Base-by-base conservation (phyloP, 2,329 filamentous ascomycete species). In the Paramyrothecium sp. region DNA sequence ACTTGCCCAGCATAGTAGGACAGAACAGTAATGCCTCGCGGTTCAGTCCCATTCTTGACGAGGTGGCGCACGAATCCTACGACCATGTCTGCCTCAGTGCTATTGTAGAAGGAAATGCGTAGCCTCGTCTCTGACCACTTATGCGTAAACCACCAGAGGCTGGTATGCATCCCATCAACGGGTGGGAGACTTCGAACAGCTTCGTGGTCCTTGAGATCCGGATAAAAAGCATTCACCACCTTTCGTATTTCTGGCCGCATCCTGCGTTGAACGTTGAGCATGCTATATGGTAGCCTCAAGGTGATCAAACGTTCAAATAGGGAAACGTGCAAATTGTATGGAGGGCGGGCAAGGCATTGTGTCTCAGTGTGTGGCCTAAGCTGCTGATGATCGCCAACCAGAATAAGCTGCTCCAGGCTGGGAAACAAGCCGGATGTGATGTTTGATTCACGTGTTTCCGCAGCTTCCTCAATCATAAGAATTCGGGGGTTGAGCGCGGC, bases 1-100 rank as follows among this genome's bases (percentile, higher is more conserved):
- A 88, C 81, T 67, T 97, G 93, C 0, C 90, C 92, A 48, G 90
- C 91, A 77, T 97, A 97, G 67, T 95, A 97, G 0, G 92, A 94
- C 53, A 97, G 73, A 3, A 97, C 77, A 0, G 92, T 96, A 56
- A 97, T 92, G 7, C 88, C 78, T 0, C 74, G 69, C 0, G 82
- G 69, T 0, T 75, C 64, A 1, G 88, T 74, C 0, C 88, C 88
- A 60, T 93, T 94, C 58, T 85, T 75, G 1, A 88, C 70, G 0
- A 97, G 82, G 65, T 97, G 90, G 23, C 84, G 76, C 61, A 88
- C 87, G 61, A 96, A 90, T 0, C 80, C 81, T 0, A 87, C 82
- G 30, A 97, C 78, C 88, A 97, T 94, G 2, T 84, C 76, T 0
- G 91, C 91, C 68, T 97, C 93, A 2, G 79, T 72, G 0, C 76